phyloP scores from a whole-genome alignment of 1,284 basidiomycete species.

The Inonotus obliquus region DNA sequence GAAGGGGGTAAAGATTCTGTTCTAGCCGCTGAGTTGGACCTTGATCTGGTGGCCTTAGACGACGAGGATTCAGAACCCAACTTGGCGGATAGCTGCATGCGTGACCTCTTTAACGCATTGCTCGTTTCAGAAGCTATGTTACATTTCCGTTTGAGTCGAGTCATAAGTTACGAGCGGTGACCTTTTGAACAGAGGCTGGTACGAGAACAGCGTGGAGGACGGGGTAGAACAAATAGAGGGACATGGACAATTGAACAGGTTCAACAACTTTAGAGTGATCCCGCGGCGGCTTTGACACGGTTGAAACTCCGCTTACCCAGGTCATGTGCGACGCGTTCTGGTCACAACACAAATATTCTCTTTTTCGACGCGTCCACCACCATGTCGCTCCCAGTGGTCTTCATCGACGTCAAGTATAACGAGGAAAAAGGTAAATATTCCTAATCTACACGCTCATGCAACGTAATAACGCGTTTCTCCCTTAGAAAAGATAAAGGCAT shows the following conservation, averaged over 20 bases:
- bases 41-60: neutral
- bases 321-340: slow-evolving; percentile 5
- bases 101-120: neutral
- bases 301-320: slow-evolving; percentile 9
- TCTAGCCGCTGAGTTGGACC: neutral
- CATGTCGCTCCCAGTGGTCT: slow-evolving; percentile 48
- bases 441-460: neutral
- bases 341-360: neutral
- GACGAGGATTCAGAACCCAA: neutral
- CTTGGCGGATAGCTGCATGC: neutral
- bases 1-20: neutral
- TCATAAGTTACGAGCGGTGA: neutral
- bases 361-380: slow-evolving; percentile 11
- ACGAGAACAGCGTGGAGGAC: neutral
- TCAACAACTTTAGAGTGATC: neutral
- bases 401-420: slow-evolving; percentile 45
- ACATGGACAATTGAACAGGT: neutral
- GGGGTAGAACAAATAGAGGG: neutral
- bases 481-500: slow-evolving; percentile 62
- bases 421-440: slow-evolving; percentile 35
- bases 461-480: slow-evolving; percentile 8
- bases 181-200: neutral
- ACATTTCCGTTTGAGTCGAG: neutral
- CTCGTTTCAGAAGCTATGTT: neutral
- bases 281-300: neutral